Evolutionary conservation across 2,329 filamentous ascomycete species (phyloP).

Genomic region (Chalaropsis thielavioides): DNA sequence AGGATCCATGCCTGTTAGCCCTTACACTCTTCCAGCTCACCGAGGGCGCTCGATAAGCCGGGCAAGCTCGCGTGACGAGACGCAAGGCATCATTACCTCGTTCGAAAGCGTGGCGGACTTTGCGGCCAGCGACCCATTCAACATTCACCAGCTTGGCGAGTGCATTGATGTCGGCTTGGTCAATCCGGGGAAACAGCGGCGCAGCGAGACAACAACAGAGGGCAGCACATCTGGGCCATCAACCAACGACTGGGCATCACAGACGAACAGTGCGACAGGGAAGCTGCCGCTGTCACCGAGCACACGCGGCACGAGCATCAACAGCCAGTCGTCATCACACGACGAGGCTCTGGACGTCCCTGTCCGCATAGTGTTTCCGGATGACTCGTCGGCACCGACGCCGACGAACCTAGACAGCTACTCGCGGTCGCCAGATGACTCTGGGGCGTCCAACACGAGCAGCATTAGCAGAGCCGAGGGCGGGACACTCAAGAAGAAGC

Average conservation of each 20-base stretch:
- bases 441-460: slow-evolving; percentile 25
- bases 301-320: slow-evolving; percentile 50
- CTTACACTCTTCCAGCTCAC: not conserved
- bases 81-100: slow-evolving; percentile 27
- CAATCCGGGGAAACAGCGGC: slow-evolving; percentile 35
- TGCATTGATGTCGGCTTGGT: slow-evolving; percentile 9
- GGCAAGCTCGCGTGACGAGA: not conserved
- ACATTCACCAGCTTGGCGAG: slow-evolving; percentile 21
- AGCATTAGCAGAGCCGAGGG: slow-evolving; percentile 35
- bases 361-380: slow-evolving; percentile 12
- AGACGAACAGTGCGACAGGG: slow-evolving; percentile 47
- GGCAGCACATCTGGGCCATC: slow-evolving; percentile 37
- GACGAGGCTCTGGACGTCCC: slow-evolving; percentile 27
- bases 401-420: slow-evolving; percentile 10
- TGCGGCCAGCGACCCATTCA: slow-evolving; percentile 36
- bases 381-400: slow-evolving; percentile 11
- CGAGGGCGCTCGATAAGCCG: not conserved
- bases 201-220: slow-evolving; percentile 49
- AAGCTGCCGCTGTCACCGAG: slow-evolving; percentile 52
- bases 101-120: slow-evolving; percentile 37
- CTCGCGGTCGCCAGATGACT: slow-evolving; percentile 15
- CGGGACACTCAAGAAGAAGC: slow-evolving; percentile 44
- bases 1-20: slow-evolving; percentile 10
- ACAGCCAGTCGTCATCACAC: slow-evolving; percentile 44
- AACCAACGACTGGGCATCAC: slow-evolving; percentile 46